These are phyloP conservation scores for Trichothecium roseum DNA, from an alignment of 2,329 filamentous ascomycete genomes.

Conservation along the genomic window DNA sequence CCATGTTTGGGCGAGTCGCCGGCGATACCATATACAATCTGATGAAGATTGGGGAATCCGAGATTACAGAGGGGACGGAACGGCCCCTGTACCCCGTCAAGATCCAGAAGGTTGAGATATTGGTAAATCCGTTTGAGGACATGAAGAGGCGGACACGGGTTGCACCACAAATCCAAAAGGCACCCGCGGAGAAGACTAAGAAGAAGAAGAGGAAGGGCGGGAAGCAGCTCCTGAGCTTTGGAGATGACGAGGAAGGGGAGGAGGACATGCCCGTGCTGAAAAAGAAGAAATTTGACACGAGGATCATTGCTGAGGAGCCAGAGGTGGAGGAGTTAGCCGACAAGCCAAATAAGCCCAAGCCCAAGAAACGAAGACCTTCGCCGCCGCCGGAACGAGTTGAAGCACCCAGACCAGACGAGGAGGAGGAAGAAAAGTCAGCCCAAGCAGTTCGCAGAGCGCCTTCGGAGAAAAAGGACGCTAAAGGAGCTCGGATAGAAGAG, in stretches of 20 bases:
- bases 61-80: constrained; percentile 69
- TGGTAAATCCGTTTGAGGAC: constrained; percentile 74
- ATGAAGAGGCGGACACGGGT: constrained; percentile 61
- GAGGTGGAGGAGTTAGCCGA: constrained; percentile 30
- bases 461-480: background rate
- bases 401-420: constrained; percentile 15
- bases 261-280: constrained; percentile 49
- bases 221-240: constrained; percentile 72
- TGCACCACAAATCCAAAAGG: constrained; percentile 33
- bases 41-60: constrained; percentile 83
- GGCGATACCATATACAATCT: constrained; percentile 96
- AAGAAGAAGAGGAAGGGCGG: constrained; percentile 64
- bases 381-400: constrained; percentile 12
- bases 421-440: constrained; percentile 8
- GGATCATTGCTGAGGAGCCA: constrained; percentile 52
- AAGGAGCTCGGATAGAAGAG: constrained; percentile 1
- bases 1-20: constrained; percentile 82
- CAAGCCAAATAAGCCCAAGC: constrained; percentile 13
- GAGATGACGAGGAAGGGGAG: constrained; percentile 54
- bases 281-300: constrained; percentile 69
- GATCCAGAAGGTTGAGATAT: constrained; percentile 62
- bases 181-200: constrained; percentile 41
- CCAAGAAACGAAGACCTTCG: constrained; percentile 15
- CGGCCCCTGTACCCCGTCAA: constrained; percentile 78
- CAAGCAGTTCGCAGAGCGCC: constrained; percentile 2